These are phyloP conservation scores for Solanum peruvianum DNA, from an alignment of 257 asterid species.

Conservation along the genomic window DNA sequence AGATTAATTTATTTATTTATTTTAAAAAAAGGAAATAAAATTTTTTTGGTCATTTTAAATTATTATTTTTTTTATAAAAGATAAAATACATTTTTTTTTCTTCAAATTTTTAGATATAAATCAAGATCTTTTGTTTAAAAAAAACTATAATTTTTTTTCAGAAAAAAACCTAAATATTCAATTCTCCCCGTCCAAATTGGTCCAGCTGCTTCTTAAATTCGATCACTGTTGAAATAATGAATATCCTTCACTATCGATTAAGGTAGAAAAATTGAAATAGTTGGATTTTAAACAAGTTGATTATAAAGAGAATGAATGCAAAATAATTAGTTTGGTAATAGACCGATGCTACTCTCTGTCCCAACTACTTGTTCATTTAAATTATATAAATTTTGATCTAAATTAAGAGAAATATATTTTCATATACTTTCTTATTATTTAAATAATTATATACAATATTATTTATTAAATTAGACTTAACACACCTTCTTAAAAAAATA, in stretches of 20 bases:
- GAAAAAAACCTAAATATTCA: too few species aligned
- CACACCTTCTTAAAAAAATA: too few species aligned
- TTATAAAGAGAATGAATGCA: background rate
- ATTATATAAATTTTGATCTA: background rate
- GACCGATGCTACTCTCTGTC: background rate
- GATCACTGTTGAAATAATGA: background rate
- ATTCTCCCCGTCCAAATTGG: background rate
- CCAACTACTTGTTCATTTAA: background rate
- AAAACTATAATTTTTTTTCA: too few species aligned
- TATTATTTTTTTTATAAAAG: too few species aligned
- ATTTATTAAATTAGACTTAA: too few species aligned
- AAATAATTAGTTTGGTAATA: too few species aligned
- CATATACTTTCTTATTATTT: background rate
- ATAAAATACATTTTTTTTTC: too few species aligned
- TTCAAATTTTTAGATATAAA: background rate
- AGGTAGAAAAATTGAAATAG: too few species aligned
- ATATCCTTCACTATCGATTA: too few species aligned
- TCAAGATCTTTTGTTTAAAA: background rate
- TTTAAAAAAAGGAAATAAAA: background rate
- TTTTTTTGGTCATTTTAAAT: background rate
- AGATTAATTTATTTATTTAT: background rate
- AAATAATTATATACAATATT: background rate
- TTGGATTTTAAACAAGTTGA: background rate
- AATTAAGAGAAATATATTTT: background rate
- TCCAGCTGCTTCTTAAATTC: background rate